A percentile compares a stretch with the other conserved stretches of the same genome.
These are phyloP conservation scores for Alternaria ethzedia DNA, from an alignment of 2,329 filamentous ascomycete species.

Conservation along the genomic window DNA sequence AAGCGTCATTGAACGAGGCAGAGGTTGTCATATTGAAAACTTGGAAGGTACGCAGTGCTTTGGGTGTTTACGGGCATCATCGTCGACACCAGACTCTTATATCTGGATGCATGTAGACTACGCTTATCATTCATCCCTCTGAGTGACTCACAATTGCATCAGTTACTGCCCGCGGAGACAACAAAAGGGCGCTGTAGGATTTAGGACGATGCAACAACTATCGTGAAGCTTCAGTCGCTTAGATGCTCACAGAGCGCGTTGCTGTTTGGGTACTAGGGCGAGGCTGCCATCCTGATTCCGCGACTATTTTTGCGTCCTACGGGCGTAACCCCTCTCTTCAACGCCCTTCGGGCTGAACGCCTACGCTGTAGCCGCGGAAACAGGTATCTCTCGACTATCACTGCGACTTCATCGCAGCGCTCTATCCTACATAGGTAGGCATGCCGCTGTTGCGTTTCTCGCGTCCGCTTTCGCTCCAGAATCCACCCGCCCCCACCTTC, in stretches of 20 bases:
- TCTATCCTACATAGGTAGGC: neutral
- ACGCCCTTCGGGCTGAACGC: neutral
- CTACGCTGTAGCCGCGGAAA: neutral
- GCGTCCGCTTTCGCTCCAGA: neutral
- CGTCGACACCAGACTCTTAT: neutral
- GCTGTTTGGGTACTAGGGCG: neutral
- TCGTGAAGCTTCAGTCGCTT: neutral
- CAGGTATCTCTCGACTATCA: neutral
- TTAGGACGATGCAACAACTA: neutral
- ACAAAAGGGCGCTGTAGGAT: neutral
- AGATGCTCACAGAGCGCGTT: neutral
- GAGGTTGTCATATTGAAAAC: neutral
- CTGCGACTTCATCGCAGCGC: neutral
- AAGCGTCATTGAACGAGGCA: constrained; percentile 16
- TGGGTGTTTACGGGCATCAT: neutral
- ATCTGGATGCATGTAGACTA: neutral
- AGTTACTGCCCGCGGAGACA: neutral
- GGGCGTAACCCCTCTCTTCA: neutral
- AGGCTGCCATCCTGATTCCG: neutral
- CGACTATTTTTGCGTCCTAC: neutral
- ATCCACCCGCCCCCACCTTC: constrained; percentile 1
- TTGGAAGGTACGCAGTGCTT: neutral
- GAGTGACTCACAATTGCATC: neutral
- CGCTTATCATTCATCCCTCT: neutral
- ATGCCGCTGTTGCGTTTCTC: neutral